Conservation (phyloP, 371 early-diverging fungal genomes). For the Zychaea mexicana region DNA sequence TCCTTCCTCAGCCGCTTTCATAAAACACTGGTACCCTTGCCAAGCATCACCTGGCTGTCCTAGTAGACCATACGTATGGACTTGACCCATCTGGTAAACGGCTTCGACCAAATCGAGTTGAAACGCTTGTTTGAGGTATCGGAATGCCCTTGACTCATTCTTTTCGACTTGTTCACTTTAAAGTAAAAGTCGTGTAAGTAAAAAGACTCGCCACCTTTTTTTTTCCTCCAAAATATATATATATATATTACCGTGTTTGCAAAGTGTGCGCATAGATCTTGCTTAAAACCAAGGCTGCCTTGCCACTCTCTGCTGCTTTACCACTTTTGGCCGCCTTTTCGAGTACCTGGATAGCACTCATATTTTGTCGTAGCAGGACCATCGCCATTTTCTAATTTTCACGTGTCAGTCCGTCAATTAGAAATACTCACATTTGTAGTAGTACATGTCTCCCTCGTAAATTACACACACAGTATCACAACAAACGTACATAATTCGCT, state of each 20-base stretch:
- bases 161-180: slow-evolving; percentile 1
- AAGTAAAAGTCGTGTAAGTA: neutral
- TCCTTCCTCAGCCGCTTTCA: slow-evolving; percentile 36
- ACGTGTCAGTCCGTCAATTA: too few relatives aligned
- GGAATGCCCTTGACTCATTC: slow-evolving; percentile 19
- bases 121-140: slow-evolving; percentile 36
- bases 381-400: slow-evolving; percentile 39
- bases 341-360: slow-evolving; percentile 30
- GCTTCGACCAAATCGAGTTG: slow-evolving; percentile 24
- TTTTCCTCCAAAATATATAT: neutral
- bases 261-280: slow-evolving; percentile 34
- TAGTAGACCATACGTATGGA: slow-evolving; percentile 22
- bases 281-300: slow-evolving; percentile 42
- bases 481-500: slow-evolving; percentile 65
- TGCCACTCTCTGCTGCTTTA: slow-evolving; percentile 24
- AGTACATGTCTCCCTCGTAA: too few relatives aligned
- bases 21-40: slow-evolving; percentile 34
- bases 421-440: neutral
- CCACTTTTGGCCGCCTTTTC: slow-evolving; percentile 35
- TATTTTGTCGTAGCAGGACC: slow-evolving; percentile 30
- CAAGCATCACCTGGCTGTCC: slow-evolving; percentile 12
- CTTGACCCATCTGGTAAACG: slow-evolving; percentile 29
- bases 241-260: slow-evolving; percentile 23
- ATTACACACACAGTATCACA: neutral
- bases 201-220: neutral